Evolutionary conservation across 768 basidiomycete species (phyloP).

Genomic region (Pleurotus sapidus): DNA sequence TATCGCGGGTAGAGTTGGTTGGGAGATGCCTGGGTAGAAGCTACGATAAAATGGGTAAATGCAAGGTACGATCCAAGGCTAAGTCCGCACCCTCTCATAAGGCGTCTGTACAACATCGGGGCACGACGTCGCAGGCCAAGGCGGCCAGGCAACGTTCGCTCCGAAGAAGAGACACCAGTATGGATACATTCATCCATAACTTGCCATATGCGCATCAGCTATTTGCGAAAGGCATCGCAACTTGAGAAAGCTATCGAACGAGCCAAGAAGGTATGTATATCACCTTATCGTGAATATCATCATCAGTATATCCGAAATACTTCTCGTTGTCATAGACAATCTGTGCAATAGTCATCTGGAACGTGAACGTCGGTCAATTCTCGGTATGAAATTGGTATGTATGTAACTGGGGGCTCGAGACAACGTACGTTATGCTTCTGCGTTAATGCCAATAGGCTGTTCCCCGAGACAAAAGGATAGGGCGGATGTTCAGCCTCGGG

Average conservation of each 20-base stretch:
- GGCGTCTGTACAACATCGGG: constrained; percentile 82
- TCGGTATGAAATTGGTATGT: too few species aligned
- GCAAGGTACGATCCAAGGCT: constrained; percentile 2
- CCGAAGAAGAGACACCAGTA: constrained; percentile 76
- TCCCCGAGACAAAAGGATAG: constrained; percentile 79
- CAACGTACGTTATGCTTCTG: constrained; percentile 75
- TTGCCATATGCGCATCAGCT: constrained; percentile 76
- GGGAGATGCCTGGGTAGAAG: constrained; percentile 47
- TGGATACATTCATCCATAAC: constrained; percentile 94
- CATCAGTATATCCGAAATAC: constrained; percentile 72
- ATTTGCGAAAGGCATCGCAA: constrained; percentile 10
- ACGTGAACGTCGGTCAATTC: constrained; percentile 5
- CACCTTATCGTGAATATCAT: constrained; percentile 74
- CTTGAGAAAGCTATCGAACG: too few species aligned
- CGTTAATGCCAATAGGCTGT: constrained; percentile 71
- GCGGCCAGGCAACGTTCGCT: constrained; percentile 84
- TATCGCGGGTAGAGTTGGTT: constrained; percentile 28
- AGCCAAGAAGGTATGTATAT: neutral
- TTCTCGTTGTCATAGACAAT: constrained; percentile 92
- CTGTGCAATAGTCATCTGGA: constrained; percentile 88
- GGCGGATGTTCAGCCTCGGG: constrained; percentile 57
- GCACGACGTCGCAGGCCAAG: constrained; percentile 78
- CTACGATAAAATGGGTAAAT: constrained; percentile 19
- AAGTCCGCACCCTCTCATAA: constrained; percentile 76
- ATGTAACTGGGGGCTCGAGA: neutral